Conservation (phyloP, 352 stramenopile species). For the Phytopythium montanum region DNA sequence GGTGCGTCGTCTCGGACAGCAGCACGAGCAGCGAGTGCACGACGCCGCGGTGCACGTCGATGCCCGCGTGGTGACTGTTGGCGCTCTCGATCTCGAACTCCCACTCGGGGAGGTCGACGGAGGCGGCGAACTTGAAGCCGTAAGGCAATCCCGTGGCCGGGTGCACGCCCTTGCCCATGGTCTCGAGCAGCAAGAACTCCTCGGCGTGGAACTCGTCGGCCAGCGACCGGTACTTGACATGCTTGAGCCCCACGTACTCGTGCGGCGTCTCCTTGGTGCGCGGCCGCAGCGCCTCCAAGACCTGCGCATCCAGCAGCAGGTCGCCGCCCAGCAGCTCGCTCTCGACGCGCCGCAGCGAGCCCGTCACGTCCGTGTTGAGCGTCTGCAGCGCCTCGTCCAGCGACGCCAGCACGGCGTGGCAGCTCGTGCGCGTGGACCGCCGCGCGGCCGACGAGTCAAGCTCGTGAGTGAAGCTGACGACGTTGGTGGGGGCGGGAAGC, state of each 20-base stretch:
- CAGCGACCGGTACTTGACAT: slow-evolving; percentile 67
- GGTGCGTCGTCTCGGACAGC: slow-evolving; percentile 50
- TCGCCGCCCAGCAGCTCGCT: slow-evolving; percentile 50
- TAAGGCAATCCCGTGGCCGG: slow-evolving; percentile 36
- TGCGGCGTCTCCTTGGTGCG: slow-evolving; percentile 66
- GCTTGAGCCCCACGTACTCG: slow-evolving; percentile 74
- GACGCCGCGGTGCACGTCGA: slow-evolving; percentile 46
- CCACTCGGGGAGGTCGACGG: slow-evolving; percentile 40
- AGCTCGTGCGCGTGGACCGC: slow-evolving; percentile 46
- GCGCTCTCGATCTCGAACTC: slow-evolving; percentile 40
- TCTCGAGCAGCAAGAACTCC: slow-evolving; percentile 65
- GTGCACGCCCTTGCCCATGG: slow-evolving; percentile 40
- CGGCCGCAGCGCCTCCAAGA: slow-evolving; percentile 64
- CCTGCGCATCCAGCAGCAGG: slow-evolving; percentile 58
- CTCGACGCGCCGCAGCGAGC: slow-evolving; percentile 50
- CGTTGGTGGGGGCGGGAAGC: slow-evolving; percentile 34
- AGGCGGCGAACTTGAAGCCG: slow-evolving; percentile 62
- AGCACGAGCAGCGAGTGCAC: slow-evolving; percentile 63
- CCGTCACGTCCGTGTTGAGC: slow-evolving; percentile 46
- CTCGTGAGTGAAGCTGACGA: slow-evolving; percentile 42
- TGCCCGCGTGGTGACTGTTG: slow-evolving; percentile 39
- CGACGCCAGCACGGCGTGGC: slow-evolving; percentile 50
- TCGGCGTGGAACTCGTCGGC: slow-evolving; percentile 51
- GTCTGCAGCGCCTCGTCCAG: slow-evolving; percentile 57
- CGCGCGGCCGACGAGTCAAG: slow-evolving; percentile 36